Evolutionary conservation across 75 land plant species (phyloP), one percentile per base, ranked within the genome.

Genomic region (Larix kaempferi): DNA sequence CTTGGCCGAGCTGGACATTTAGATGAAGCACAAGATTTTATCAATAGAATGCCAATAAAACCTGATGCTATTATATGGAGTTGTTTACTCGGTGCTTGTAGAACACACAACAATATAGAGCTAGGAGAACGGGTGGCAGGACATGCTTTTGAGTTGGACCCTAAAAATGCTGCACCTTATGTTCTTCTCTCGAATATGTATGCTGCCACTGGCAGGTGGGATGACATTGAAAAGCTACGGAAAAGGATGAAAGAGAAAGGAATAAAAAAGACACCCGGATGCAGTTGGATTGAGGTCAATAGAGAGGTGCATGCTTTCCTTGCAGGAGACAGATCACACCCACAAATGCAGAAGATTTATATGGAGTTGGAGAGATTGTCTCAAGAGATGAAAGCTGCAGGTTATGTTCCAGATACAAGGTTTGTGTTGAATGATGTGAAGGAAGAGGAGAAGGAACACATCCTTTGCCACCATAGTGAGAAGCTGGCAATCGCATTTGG

Each of bases 171-270:
- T 74, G 44, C 78, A 10, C 64, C 80, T 35, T 78, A 76, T 75
- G 78, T 78, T 26, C 39, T 75, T 77, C 29, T 78, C 26, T 78
- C 78, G 7, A 74, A 74, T 25, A 75, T 78, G 25, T 75, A 74
- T 75, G 54, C 80, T 27, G 80, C 35, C 3, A 78, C 80, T 54
- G 77, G 58, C 27, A 78, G 29, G 78, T 78, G 80, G 80, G 78
- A 74, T 41, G 55, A 76, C 10, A 23, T 77, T 25, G 78, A 41
- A 44, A 75, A 25, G 44, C 56, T 78, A 12, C 52, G 78, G 76
- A 74, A 25, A 52, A 52, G 16, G 35, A 76, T 73, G 80, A 52
- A 78, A 29, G 35, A 52, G n/a, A 65, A 16, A 35, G 78, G 78
- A 16, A 44, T 69, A 23, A 27, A 35, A 67, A 77, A 77, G 78